Evolutionary conservation across 352 stramenopile genomes (phyloP), one percentile per base, ranked within the genome.

Genomic region (Globisporangium abappressorium): DNA sequence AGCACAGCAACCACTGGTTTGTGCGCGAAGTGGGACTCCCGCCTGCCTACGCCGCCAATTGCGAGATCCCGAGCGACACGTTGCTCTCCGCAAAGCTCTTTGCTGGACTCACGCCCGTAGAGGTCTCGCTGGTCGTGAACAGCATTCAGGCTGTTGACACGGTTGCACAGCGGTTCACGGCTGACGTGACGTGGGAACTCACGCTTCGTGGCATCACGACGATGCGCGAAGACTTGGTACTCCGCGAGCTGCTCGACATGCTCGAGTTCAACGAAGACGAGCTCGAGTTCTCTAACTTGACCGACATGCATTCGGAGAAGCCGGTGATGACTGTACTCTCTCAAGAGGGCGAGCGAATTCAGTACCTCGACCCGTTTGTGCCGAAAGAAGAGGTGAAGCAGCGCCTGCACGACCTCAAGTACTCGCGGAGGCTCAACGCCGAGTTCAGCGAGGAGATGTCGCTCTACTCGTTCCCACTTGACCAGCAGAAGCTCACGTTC

Each of bases 1-100:
- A 76, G 5, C 57, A 76, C 62, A 54, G 56, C n/a, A 70, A 65
- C 11, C 81, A 86, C 62, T 89, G 81, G 79, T 87, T 89, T 51
- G 68, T 86, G 41, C 80, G 76, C 30, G 71, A 81, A 28, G 57
- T 85, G 15, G 74, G 79, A 43, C 66, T 72, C 2, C 74, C 76
- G 0, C 28, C 67, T 22, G 62, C 69, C 3, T 18, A 18, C 1
- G 65, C 24, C 43, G 14, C 51, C 5, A 46, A 57, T 22, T 11
- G 22, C 8, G 41, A 41, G 46, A 55, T 63, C 51, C 53, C 59
- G 9, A 26, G 11, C 2, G 56, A 56, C 51, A 62, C 36, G n/a
- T 33, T 47, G 7, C 47, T 71, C 34, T 60, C 51, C 8, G 55
- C 22, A n/a, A 69, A 68, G 41, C 51, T 80, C 20, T 67, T 78